Conservation (phyloP, 1,139 yeast species). For the Lodderomyces parapsilosis region DNA sequence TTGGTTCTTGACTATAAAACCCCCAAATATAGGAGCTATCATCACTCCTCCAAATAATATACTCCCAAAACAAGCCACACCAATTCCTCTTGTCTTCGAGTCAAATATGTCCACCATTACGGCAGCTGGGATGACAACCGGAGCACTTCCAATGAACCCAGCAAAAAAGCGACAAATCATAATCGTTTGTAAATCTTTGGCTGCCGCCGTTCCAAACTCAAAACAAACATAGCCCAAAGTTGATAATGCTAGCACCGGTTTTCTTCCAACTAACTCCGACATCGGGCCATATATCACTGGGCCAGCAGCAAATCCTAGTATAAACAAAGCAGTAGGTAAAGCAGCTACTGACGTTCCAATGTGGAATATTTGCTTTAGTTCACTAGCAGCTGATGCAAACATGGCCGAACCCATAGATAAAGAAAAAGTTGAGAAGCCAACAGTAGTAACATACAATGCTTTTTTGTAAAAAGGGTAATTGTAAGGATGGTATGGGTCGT, state of each 20-base stretch:
- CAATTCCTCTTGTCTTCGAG: conserved; percentile 34
- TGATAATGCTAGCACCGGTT: conserved; percentile 26
- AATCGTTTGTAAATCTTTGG: conserved; percentile 39
- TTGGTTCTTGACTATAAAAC: conserved; percentile 31
- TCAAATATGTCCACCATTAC: conserved; percentile 39
- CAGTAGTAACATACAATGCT: conserved; percentile 21
- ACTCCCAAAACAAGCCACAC: conserved; percentile 32
- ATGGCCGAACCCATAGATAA: conserved; percentile 52
- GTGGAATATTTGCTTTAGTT: conserved; percentile 25
- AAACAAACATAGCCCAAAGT: conserved; percentile 33
- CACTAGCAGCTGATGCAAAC: conserved; percentile 29
- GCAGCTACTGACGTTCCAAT: conserved; percentile 34
- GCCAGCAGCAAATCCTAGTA: conserved; percentile 45
- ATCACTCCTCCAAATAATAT: conserved; percentile 46
- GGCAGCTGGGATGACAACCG: conserved; percentile 47
- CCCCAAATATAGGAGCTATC: conserved; percentile 43
- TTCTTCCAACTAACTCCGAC: conserved; percentile 41
- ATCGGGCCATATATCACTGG: conserved; percentile 45
- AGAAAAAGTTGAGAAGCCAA: conserved; percentile 33
- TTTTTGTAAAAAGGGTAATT: conserved; percentile 43
- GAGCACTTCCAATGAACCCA: conserved; percentile 43
- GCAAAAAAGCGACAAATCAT: conserved; percentile 42
- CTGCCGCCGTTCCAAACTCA: conserved; percentile 38
- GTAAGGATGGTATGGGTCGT: conserved; percentile 50
- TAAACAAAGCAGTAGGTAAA: conserved; percentile 40